Evolutionary conservation across 331 rosid genomes (phyloP), one percentile per base, ranked within the genome.

Genomic region (Acacia pycnantha): DNA sequence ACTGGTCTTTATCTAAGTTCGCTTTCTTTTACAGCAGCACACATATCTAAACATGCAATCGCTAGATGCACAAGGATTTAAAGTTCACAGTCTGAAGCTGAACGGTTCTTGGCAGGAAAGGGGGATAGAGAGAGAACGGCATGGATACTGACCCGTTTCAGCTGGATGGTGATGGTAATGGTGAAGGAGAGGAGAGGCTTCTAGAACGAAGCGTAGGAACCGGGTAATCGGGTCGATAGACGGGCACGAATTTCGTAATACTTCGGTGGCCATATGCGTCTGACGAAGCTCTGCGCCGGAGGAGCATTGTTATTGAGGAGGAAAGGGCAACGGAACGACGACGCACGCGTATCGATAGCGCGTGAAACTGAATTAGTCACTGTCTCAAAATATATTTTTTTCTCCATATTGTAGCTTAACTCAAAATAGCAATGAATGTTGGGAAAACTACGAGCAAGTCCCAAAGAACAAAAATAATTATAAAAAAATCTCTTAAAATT

Each of bases 221-320:
- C 56, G 59, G 66, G 78, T 31, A 56, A 13, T 4, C 13, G 82
- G 82, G 82, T 81, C 65, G 80, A 58, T 19, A 19, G 4, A 48
- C 16, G 72, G 47, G 18, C 46, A 70, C 31, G 71, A 70, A 46
- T 79, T 70, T 76, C 43, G 73, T 81, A 53, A 84, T 79, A 74
- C 67, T 83, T 51, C 79, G 84, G 88, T 76, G 88, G 93, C 95
- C 93, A 91, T 91, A 86, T 51, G 85, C 88, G 77, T 83, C 68
- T 35, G 78, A 56, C 21, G 81, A 71, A 73, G 68, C 8, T 79
- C 74, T 22, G 70, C 29, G 22, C 48, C 5, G 11, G 8, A 4
- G 18, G 43, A n/a, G 29, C 26, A 11, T 3, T 0, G 6, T 50
- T 26, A 27, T 46, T 26, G 4, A 29, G 37, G 24, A 75, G 33